Evolutionary conservation across 23 red algal genomes (phyloP).

Genomic region (Gracilaria gracilis): DNA sequence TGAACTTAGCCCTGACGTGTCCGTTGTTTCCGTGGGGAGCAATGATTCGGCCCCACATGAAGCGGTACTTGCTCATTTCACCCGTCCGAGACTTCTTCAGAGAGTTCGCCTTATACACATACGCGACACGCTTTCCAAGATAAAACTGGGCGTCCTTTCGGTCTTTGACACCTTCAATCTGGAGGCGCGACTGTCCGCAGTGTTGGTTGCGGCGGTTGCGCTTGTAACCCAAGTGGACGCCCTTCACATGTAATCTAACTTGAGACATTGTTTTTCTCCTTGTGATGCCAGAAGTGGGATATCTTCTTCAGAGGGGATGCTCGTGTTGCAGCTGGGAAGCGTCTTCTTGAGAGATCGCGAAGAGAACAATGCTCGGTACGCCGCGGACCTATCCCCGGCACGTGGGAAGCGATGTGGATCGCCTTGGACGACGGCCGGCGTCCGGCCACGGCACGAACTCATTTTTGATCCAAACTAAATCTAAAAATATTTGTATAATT

Average conservation of each 20-base stretch:
- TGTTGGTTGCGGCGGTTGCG: conserved; percentile 90
- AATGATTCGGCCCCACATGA: conserved; percentile 99
- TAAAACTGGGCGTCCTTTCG: conserved; percentile 87
- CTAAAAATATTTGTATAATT: not conserved
- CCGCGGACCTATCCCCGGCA: too few species aligned
- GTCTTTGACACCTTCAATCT: conserved; percentile 92
- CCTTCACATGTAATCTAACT: conserved; percentile 87
- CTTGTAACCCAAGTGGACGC: conserved; percentile 93
- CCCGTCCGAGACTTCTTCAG: conserved; percentile 70
- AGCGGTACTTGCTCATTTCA: conserved; percentile 77
- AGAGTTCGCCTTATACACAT: conserved; percentile 92
- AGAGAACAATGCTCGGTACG: too few species aligned
- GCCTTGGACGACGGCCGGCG: not conserved
- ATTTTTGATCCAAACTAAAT: not conserved
- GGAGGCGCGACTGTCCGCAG: conserved; percentile 81
- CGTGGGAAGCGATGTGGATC: not conserved
- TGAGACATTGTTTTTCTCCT: not conserved
- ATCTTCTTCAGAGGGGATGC: not conserved
- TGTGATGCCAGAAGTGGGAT: not conserved
- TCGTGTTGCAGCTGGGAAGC: not conserved
- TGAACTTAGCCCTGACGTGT: conserved; percentile 89
- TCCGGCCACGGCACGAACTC: too few species aligned
- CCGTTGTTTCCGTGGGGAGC: conserved; percentile 94
- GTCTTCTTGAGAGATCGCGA: not conserved
- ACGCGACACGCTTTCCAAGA: conserved; percentile 97